A percentile compares a stretch with the other conserved stretches of the same genome.
Evolutionary conservation across 1,139 yeast species (phyloP).

Genomic region (Hemisphaericaspora xylofermentans): DNA sequence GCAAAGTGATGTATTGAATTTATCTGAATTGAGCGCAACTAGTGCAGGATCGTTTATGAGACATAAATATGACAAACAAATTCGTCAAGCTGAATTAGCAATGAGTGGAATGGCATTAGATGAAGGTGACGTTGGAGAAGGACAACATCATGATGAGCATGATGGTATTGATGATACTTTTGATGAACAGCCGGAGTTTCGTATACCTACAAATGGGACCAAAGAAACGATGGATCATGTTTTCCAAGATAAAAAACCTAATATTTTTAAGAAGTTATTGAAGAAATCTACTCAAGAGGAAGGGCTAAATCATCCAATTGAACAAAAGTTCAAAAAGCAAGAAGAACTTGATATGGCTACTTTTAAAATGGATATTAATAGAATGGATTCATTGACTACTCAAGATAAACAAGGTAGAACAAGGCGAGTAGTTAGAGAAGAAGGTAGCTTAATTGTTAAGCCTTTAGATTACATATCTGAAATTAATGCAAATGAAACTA

Average conservation of each 20-base stretch:
- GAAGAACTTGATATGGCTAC: constrained; percentile 43
- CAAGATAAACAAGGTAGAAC: constrained; percentile 71
- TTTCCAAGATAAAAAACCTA: constrained; percentile 50
- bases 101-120: constrained; percentile 22
- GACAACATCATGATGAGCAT: constrained; percentile 2
- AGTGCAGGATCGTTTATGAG: constrained; percentile 84
- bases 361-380: constrained; percentile 56
- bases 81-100: constrained; percentile 25
- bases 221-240: constrained; percentile 32
- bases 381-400: constrained; percentile 72
- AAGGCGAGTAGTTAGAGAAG: constrained; percentile 64
- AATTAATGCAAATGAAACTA: constrained; percentile 44
- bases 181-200: not conserved
- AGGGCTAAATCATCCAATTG: constrained; percentile 27
- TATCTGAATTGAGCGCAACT: constrained; percentile 78
- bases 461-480: constrained; percentile 66
- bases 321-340: constrained; percentile 33
- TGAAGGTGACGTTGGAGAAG: constrained; percentile 17
- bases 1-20: constrained; percentile 49
- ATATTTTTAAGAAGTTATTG: constrained; percentile 55
- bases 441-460: constrained; percentile 61
- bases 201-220: not conserved
- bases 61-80: constrained; percentile 56
- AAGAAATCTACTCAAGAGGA: constrained; percentile 32
- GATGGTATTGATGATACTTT: constrained; percentile 1